Base-by-base conservation (phyloP, 176 grass and related monocot species). In the Oryza brachyantha region DNA sequence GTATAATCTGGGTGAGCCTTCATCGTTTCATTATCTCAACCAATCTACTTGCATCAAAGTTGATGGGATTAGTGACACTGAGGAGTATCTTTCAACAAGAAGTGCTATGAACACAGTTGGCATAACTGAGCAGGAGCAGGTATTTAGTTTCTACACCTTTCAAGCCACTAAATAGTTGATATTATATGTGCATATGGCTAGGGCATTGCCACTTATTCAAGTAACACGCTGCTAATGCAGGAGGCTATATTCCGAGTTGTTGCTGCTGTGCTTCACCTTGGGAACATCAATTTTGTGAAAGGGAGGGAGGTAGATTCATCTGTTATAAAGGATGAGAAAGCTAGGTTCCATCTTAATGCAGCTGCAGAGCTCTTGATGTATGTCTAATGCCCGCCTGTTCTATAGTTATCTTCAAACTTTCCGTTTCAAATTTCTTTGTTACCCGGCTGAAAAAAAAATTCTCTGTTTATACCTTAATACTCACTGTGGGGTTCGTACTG, bases 61-160 rank as follows among this genome's bases (percentile, higher is more conserved):
- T 83, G 91, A 93, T 2, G 83, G 89, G 66, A 90, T 97, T 34
- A 83, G 68, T 93, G 94, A 97, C 42, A 29, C 84, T 82, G 69
- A 93, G 43, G 94, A 97, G 85, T 97, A 97, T 83, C 61, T 87
- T 64, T 86, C 86, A 78, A 93, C 91, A 68, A 86, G 91, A 88
- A 93, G 83, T 77, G 94, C 94, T 10, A 97, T 97, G 94, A 90
- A 93, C 84, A 87, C 90, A 79, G 91, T 97, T 91, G 94, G 94
- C 57, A 97, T 97, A 52, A 89, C 68, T 62, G 85, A 83, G 45
- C 70, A 93, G 74, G 94, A 97, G 65, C 94, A 97, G 91, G 94
- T 97, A 74, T 60, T 9, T 32, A 12, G 64, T 72, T 74, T 24
- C 4, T 54, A 38, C 13, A 59, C 50, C 63, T 74, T 36, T 61